Percentiles rank a stretch among this genome's conserved stretches.
Evolutionary conservation across 768 basidiomycete genomes (phyloP).

Genomic region (Hortiboletus campestris): DNA sequence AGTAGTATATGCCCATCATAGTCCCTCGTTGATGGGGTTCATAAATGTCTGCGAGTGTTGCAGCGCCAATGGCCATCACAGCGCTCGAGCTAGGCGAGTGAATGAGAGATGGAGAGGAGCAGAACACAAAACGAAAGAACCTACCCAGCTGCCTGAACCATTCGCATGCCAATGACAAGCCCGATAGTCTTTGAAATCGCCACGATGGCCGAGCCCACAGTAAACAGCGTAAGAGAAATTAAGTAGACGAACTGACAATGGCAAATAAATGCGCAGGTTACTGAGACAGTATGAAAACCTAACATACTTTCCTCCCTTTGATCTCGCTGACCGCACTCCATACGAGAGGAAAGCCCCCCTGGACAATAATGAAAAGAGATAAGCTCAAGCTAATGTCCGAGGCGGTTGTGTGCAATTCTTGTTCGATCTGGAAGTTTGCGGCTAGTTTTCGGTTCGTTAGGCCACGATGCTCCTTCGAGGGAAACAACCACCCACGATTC

Average conservation of each 20-base stretch:
- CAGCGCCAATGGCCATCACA: constrained; percentile 65
- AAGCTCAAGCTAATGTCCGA: constrained; percentile 66
- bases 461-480: background rate
- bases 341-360: constrained; percentile 50
- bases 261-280: background rate
- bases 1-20: constrained; percentile 81
- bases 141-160: constrained; percentile 63
- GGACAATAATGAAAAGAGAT: constrained; percentile 69
- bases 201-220: constrained; percentile 55
- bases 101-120: background rate
- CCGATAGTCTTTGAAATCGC: constrained; percentile 55
- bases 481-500: constrained; percentile 22
- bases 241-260: constrained; percentile 51
- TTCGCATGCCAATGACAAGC: constrained; percentile 64
- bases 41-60: constrained; percentile 77
- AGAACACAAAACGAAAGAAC: constrained; percentile 5
- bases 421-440: constrained; percentile 62
- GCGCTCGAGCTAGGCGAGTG: constrained; percentile 51
- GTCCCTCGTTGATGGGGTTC: constrained; percentile 73
- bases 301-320: constrained; percentile 64
- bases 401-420: constrained; percentile 57
- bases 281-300: background rate
- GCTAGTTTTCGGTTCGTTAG: constrained; percentile 39
- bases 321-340: constrained; percentile 44
- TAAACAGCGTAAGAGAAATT: constrained; percentile 49